phyloP scores from a whole-genome alignment of 768 basidiomycete genomes.

The Boletus eberwhitei region DNA sequence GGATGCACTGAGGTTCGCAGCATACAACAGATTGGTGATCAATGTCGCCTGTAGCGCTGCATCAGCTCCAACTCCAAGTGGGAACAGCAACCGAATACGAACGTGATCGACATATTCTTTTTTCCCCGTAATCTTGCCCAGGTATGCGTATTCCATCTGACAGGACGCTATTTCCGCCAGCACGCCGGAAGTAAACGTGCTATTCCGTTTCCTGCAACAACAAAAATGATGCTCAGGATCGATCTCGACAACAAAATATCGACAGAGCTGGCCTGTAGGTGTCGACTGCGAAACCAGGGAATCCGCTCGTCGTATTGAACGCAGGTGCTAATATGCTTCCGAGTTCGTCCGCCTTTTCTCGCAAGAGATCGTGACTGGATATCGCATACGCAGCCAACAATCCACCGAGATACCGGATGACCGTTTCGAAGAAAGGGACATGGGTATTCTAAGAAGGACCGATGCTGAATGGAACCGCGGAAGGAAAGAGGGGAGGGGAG shows the following conservation, averaged over 20 bases:
- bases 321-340: conserved; percentile 63
- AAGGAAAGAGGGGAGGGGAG: neutral
- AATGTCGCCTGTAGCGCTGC: conserved; percentile 39
- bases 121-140: conserved; percentile 75
- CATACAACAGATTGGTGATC: conserved; percentile 46
- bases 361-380: conserved; percentile 57
- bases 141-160: conserved; percentile 82
- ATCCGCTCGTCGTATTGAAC: conserved; percentile 65
- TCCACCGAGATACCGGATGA: conserved; percentile 88
- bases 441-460: conserved; percentile 23
- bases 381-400: conserved; percentile 80
- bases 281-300: conserved; percentile 71
- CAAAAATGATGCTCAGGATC: neutral
- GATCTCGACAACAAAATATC: neutral
- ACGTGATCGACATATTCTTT: conserved; percentile 58
- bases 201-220: neutral
- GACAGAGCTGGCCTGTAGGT: conserved; percentile 45
- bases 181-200: conserved; percentile 29
- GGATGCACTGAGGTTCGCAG: conserved; percentile 41
- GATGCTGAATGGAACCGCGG: neutral
- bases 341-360: conserved; percentile 73
- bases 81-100: conserved; percentile 16
- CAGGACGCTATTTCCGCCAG: conserved; percentile 77
- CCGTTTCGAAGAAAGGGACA: conserved; percentile 74
- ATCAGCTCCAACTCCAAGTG: neutral